Evolutionary conservation across 2,329 filamentous ascomycete species (phyloP), one percentile per base, ranked within the genome.

Genomic region (Curvularia eragrostidis): DNA sequence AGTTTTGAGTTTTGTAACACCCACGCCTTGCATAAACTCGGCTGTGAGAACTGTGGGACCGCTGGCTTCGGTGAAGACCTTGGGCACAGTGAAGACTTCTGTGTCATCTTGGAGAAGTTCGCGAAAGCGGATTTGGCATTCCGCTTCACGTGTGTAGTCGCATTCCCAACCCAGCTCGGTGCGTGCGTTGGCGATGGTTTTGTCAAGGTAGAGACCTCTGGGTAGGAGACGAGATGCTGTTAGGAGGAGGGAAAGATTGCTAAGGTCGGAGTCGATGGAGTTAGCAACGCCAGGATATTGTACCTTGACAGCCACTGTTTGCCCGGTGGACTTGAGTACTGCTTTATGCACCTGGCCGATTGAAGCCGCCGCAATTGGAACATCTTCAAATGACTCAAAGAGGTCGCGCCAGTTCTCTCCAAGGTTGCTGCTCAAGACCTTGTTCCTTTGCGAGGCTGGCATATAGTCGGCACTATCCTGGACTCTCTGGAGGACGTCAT

Each of bases 381-480:
- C 89, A 64, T 98, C 95, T 39, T 96, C 90, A 68, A 99, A 99
- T 4, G 88, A 86, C 19, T 82, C 83, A 69, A 94, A 99, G 1
- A 97, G 79, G 1, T 91, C 86, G 48, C 92, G 86, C 95, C 95
- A 99, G 52, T 94, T 84, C 0, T 85, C 71, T 0, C 95, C 95
- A 0, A 99, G 84, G 69, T 96, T 96, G 5, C 85, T 82, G 0
- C 82, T 77, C 6, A 99, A 84, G 0, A 99, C 94, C 58, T 89
- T 87, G 75, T 99, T 89, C 10, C 95, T 89, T 76, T 99, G 95
- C 75, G 89, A 97, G 2, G 91, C 85, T 0, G 95, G 95, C 95
- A 99, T 99, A 77, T 98, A 99, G 77, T 99, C 94, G 38, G 95
- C 95, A 55, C 91, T 89, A 75, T 99, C 95, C 75, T 99, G 95